Percentiles rank a stretch among this genome's conserved stretches.
These are phyloP conservation scores for Myochromella boudieri DNA, from an alignment of 768 basidiomycete species.

Conservation along the genomic window DNA sequence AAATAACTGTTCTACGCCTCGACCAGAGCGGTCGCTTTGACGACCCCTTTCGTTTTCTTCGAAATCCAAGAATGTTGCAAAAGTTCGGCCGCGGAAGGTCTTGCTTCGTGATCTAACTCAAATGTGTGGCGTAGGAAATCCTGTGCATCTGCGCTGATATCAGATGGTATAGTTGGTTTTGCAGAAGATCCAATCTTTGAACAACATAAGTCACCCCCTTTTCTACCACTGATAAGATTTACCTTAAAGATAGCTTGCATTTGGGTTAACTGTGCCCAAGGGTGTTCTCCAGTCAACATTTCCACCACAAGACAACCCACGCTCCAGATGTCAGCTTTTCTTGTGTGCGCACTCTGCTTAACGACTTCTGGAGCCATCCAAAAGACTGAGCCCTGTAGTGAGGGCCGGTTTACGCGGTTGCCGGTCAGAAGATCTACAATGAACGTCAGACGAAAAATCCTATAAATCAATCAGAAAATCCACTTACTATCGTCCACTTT, in stretches of 20 bases:
- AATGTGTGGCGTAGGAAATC: slow-evolving; percentile 87
- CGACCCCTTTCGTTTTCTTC: slow-evolving; percentile 32
- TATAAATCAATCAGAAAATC: background rate
- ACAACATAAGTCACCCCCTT: background rate
- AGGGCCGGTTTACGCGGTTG: slow-evolving; percentile 82
- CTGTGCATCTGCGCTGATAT: slow-evolving; percentile 87
- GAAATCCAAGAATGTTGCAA: slow-evolving; percentile 74
- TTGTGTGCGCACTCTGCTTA: slow-evolving; percentile 89
- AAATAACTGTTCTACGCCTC: slow-evolving; percentile 13
- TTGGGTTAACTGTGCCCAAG: slow-evolving; percentile 93
- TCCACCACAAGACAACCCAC: slow-evolving; percentile 94
- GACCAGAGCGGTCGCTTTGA: slow-evolving; percentile 10
- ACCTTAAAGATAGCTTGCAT: slow-evolving; percentile 99
- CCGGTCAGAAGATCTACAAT: slow-evolving; percentile 46
- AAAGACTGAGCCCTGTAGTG: slow-evolving; percentile 96
- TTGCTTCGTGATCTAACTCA: slow-evolving; percentile 75
- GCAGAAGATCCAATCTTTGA: slow-evolving; percentile 92
- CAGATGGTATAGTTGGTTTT: slow-evolving; percentile 84
- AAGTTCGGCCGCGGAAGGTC: slow-evolving; percentile 78
- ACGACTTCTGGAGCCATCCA: slow-evolving; percentile 99
- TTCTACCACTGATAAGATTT: background rate
- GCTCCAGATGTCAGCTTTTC: slow-evolving; percentile 96
- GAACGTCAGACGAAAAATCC: background rate
- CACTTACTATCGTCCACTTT: slow-evolving; percentile 93
- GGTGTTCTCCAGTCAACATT: slow-evolving; percentile 95